Evolutionary conservation across 768 basidiomycete genomes (phyloP), one percentile per base, ranked within the genome.

Genomic region (Termitomyces heimii): DNA sequence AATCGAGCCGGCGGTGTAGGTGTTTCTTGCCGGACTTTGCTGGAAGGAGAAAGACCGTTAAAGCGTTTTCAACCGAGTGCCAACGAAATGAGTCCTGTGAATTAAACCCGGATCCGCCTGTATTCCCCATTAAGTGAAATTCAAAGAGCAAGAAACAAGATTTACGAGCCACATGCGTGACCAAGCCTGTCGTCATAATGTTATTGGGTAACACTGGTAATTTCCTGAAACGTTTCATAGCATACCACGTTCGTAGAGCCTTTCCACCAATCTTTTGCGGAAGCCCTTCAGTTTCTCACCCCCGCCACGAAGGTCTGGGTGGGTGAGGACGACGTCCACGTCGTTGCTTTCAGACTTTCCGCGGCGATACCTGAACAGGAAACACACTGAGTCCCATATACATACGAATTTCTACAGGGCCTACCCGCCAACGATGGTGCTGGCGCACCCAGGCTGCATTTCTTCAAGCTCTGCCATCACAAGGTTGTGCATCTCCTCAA

Each of bases 321-420:
- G 90, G 35, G 86, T 89, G 66, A 96, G 88, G 1, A 97, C 82
- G 55, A 98, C 88, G 65, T 98, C 94, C 31, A 94, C 85, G 66
- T 97, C 94, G 64, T 88, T 91, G 65, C 88, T 91, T 58, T 83
- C 71, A 3, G 72, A 65, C 68, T 96, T 96, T 1, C 94, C 94
- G 55, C 94, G 75, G 29, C 95, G 83, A 71, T 94, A 92, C 5
- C 93, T 94, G 55, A 7, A 22, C 12, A 54, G 92, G 54, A 16
- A n/a, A 40, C 8, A 28, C 14, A 55, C 20, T 16, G n/a, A 43
- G n/a, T 44, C 4, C 31, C n/a, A 5, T 20, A 26, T 12, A 10
- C 2, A 22, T 40, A 28, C 18, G 2, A 7, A 52, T 35, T 9
- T 72, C 83, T 18, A n/a, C 8, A 10, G 5, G 18, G 9, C 42